These are phyloP conservation scores for Pochonia chlamydosporia DNA, from an alignment of 2,329 filamentous ascomycete species.

Conservation along the genomic window DNA sequence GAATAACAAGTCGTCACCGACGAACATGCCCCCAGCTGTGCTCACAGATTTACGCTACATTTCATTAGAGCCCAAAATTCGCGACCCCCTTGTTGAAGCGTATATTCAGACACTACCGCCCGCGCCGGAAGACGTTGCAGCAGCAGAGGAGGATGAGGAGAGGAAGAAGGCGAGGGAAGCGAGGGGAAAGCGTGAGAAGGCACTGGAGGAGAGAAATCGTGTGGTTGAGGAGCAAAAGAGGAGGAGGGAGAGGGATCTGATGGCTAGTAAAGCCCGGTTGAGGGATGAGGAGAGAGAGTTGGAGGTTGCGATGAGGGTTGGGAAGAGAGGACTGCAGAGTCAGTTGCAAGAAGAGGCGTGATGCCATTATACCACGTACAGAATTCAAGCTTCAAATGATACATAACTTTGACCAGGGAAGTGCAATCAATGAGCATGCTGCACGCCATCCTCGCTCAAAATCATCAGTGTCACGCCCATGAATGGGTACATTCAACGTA, in stretches of 20 bases:
- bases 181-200: constrained; percentile 56
- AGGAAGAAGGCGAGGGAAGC: constrained; percentile 44
- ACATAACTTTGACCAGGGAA: too few species aligned
- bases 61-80: constrained; percentile 52
- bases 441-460: too few species aligned
- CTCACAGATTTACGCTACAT: constrained; percentile 65
- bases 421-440: too few species aligned
- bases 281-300: constrained; percentile 64
- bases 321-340: constrained; percentile 58
- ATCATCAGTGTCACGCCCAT: too few species aligned
- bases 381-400: too few species aligned
- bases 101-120: constrained; percentile 60
- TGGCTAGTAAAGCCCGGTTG: constrained; percentile 54
- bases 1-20: constrained; percentile 52
- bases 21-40: constrained; percentile 55
- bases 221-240: constrained; percentile 58
- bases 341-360: constrained; percentile 40
- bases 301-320: constrained; percentile 62
- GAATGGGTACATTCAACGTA: too few species aligned
- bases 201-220: constrained; percentile 58
- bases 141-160: constrained; percentile 44
- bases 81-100: constrained; percentile 60
- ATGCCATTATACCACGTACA: constrained; percentile 4
- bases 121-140: constrained; percentile 41
- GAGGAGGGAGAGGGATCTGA: constrained; percentile 52